A percentile compares a stretch with the other conserved stretches of the same genome.
Evolutionary conservation across 352 stramenopile genomes (phyloP).

Genomic region (Globisporangium rhizosaccharum): DNA sequence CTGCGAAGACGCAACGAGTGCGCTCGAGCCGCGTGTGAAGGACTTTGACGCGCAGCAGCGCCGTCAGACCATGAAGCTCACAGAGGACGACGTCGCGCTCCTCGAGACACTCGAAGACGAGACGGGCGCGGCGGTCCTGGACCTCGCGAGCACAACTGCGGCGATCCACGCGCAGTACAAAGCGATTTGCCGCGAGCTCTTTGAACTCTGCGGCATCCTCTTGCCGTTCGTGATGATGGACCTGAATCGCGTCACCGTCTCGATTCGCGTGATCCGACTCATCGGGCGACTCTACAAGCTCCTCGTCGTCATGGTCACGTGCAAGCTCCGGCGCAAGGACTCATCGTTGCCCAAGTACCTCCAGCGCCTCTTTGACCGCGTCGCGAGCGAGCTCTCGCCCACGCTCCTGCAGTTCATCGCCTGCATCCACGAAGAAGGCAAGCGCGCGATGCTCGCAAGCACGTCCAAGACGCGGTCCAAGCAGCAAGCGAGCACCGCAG

Average conservation of each 20-base stretch:
- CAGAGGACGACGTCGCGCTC: slow-evolving; percentile 28
- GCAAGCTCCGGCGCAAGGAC: slow-evolving; percentile 39
- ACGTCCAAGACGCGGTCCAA: slow-evolving; percentile 8
- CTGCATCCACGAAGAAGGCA: slow-evolving; percentile 43
- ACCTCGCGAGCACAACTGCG: slow-evolving; percentile 12
- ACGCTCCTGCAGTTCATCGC: slow-evolving; percentile 45
- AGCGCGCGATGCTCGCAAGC: slow-evolving; percentile 10
- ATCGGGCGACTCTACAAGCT: slow-evolving; percentile 51
- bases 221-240: slow-evolving; percentile 45
- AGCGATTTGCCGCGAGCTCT: slow-evolving; percentile 23
- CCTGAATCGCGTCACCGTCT: slow-evolving; percentile 25
- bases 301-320: slow-evolving; percentile 30
- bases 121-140: slow-evolving; percentile 21
- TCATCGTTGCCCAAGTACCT: slow-evolving; percentile 34
- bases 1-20: slow-evolving; percentile 24
- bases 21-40: slow-evolving; percentile 29
- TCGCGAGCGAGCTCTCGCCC: slow-evolving; percentile 31
- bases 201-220: slow-evolving; percentile 29
- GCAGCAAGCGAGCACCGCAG: slow-evolving; percentile 7
- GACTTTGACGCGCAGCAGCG: slow-evolving; percentile 29
- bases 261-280: slow-evolving; percentile 37
- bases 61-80: slow-evolving; percentile 30
- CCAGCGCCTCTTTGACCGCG: slow-evolving; percentile 41
- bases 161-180: slow-evolving; percentile 24
- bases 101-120: slow-evolving; percentile 36